These are phyloP conservation scores for Hysterium pulicare DNA, from an alignment of 2,329 filamentous ascomycete genomes.

Conservation along the genomic window DNA sequence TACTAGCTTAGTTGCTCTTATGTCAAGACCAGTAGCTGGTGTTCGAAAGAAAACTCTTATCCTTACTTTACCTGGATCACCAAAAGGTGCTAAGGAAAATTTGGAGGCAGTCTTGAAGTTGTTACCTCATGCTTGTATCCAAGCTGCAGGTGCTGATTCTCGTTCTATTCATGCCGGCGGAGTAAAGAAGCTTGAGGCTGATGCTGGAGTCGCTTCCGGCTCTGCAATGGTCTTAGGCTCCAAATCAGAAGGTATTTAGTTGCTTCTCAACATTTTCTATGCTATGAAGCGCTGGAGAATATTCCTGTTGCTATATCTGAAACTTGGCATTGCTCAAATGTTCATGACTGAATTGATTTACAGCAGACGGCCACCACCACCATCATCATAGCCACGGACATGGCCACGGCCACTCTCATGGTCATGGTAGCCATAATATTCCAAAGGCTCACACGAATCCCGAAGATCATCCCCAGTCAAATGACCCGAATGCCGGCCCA, in stretches of 20 bases:
- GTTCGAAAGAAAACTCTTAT: conserved; percentile 78
- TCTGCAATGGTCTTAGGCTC: background rate
- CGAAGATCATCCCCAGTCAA: conserved; percentile 54
- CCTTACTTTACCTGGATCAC: conserved; percentile 86
- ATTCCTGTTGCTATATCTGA: too few species aligned
- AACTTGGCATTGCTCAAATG: too few species aligned
- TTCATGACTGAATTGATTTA: too few species aligned
- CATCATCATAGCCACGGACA: conserved; percentile 49
- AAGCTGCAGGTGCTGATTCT: conserved; percentile 81
- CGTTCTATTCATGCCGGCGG: conserved; percentile 76
- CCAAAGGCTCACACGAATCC: conserved; percentile 69
- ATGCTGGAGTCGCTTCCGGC: conserved; percentile 58
- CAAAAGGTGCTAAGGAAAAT: conserved; percentile 93
- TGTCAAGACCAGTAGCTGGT: conserved; percentile 91
- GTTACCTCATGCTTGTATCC: conserved; percentile 91
- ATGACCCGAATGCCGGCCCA: conserved; percentile 58
- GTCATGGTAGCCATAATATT: conserved; percentile 49
- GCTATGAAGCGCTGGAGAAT: too few species aligned
- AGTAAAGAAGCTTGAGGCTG: conserved; percentile 75
- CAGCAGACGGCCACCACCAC: conserved; percentile 21
- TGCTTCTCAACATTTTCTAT: background rate
- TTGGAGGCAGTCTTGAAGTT: conserved; percentile 82
- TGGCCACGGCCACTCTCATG: conserved; percentile 58
- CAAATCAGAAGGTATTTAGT: conserved; percentile 14
- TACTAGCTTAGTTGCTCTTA: conserved; percentile 72